Conservation (phyloP, 2,329 filamentous ascomycete genomes). For the Cephalotrichum gorgonifer region DNA sequence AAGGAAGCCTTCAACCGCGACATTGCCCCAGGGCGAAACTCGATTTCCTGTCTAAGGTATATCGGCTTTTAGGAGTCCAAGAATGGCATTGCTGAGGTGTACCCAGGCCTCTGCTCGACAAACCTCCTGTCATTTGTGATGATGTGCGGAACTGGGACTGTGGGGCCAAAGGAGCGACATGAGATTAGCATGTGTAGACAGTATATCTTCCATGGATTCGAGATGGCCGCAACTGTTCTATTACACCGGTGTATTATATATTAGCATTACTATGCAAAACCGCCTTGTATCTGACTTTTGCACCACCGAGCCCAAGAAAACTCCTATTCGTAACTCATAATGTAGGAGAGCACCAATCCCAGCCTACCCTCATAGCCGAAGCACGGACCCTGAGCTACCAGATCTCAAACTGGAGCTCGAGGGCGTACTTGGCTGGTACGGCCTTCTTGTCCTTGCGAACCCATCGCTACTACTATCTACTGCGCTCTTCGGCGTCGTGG, state of each 20-base stretch:
- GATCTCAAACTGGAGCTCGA: conserved; percentile 30
- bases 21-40: too few species aligned
- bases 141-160: too few species aligned
- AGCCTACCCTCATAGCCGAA: conserved; percentile 27
- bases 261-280: background rate
- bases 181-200: too few species aligned
- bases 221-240: background rate
- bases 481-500: conserved; percentile 39
- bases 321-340: background rate
- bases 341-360: conserved; percentile 10
- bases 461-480: conserved; percentile 26
- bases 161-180: too few species aligned
- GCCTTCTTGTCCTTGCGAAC: conserved; percentile 30
- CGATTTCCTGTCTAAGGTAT: too few species aligned
- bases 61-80: too few species aligned
- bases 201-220: background rate
- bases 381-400: conserved; percentile 31
- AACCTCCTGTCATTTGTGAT: too few species aligned
- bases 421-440: conserved; percentile 25
- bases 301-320: background rate
- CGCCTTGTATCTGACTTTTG: too few species aligned
- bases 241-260: background rate
- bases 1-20: too few species aligned
- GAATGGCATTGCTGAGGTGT: too few species aligned
- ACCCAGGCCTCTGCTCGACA: too few species aligned